Evolutionary conservation across 768 basidiomycete genomes (phyloP).

Genomic region (Leccinum longicurvipes): DNA sequence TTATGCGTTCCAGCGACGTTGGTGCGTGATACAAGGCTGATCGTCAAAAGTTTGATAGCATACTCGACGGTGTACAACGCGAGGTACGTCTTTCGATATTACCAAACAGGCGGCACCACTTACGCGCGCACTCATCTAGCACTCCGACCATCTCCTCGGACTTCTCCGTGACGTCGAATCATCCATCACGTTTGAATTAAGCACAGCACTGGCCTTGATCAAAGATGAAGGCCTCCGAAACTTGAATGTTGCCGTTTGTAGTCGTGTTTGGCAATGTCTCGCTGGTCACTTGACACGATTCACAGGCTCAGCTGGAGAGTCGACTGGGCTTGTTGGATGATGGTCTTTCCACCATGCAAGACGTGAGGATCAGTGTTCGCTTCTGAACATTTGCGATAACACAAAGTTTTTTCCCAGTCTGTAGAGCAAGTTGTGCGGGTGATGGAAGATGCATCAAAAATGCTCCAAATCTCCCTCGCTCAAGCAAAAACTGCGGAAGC

Average conservation of each 20-base stretch:
- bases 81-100: slow-evolving; percentile 17
- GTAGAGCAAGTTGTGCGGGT: slow-evolving; percentile 17
- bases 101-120: not conserved
- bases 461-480: slow-evolving; percentile 31
- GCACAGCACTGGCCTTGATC: slow-evolving; percentile 23
- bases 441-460: slow-evolving; percentile 21
- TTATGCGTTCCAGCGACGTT: not conserved
- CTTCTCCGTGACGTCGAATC: slow-evolving; percentile 22
- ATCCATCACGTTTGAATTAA: slow-evolving; percentile 24
- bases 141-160: slow-evolving; percentile 27
- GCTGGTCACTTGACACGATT: slow-evolving; percentile 5
- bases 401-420: slow-evolving; percentile 21
- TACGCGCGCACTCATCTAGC: slow-evolving; percentile 15
- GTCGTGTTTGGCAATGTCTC: not conserved
- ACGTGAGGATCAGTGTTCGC: slow-evolving; percentile 20
- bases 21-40: slow-evolving; percentile 12
- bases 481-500: slow-evolving; percentile 32
- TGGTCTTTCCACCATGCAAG: slow-evolving; percentile 28
- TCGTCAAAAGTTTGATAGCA: slow-evolving; percentile 20
- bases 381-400: slow-evolving; percentile 6
- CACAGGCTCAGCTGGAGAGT: slow-evolving; percentile 30
- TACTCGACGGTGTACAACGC: slow-evolving; percentile 22
- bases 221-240: slow-evolving; percentile 30
- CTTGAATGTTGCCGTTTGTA: slow-evolving; percentile 23
- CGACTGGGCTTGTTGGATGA: slow-evolving; percentile 25